Conservation (phyloP, 768 basidiomycete genomes). For the Auricularia auricula-judae region DNA sequence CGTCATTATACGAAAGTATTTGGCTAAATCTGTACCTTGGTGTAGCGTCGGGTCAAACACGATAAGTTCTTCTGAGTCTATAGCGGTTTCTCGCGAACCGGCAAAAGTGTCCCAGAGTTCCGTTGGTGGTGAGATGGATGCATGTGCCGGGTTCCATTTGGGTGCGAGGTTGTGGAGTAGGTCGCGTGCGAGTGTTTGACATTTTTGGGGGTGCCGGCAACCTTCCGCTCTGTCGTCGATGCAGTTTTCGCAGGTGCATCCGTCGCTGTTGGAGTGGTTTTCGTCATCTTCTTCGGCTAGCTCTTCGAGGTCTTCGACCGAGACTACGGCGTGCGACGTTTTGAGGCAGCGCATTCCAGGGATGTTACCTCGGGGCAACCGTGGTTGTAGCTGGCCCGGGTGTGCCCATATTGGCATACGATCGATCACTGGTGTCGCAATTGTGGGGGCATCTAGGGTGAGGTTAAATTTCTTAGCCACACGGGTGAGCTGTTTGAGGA, state of each 20-base stretch:
- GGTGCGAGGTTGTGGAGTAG: not conserved
- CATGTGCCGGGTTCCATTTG: not conserved
- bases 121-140: not conserved
- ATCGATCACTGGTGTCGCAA: too few relatives aligned
- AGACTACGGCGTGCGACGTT: not conserved
- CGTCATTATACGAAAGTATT: too few relatives aligned
- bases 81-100: not conserved
- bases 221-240: not conserved
- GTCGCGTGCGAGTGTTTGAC: not conserved
- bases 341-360: not conserved
- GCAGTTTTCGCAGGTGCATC: not conserved
- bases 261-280: not conserved
- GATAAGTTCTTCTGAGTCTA: not conserved
- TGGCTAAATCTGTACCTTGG: too few relatives aligned
- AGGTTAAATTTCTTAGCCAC: too few relatives aligned
- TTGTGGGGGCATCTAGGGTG: too few relatives aligned
- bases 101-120: not conserved
- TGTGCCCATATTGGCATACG: too few relatives aligned
- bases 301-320: not conserved
- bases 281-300: not conserved
- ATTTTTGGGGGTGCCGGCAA: not conserved
- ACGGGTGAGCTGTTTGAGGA: too few relatives aligned
- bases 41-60: too few relatives aligned
- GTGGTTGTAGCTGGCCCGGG: too few relatives aligned
- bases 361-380: too few relatives aligned